phyloP scores from a whole-genome alignment of 306 rosid genomes.

The Pterocarpus santalinus region DNA sequence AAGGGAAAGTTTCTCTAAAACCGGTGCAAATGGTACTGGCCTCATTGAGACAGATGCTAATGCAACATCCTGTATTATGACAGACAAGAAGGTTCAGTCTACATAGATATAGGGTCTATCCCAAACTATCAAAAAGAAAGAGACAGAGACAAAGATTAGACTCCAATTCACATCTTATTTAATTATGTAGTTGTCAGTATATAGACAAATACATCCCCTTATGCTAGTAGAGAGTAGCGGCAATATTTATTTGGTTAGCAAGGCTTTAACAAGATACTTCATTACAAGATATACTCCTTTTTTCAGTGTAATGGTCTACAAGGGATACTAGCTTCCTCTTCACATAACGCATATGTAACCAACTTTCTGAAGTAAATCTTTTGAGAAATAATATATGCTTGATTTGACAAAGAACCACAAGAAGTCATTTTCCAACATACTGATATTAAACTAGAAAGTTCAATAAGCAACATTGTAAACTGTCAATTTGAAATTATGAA shows the following conservation, averaged over 20 bases:
- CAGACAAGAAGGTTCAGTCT: conserved; percentile 1
- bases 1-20: conserved; percentile 82
- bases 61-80: conserved; percentile 79
- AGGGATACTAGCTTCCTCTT: neutral
- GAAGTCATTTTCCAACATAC: neutral
- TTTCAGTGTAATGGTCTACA: neutral
- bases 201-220: neutral
- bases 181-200: neutral
- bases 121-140: neutral
- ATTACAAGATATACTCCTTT: neutral
- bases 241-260: neutral
- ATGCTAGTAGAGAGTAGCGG: neutral
- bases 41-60: conserved; percentile 96
- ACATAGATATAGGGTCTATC: neutral
- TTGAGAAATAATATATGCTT: neutral
- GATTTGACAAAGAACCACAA: neutral
- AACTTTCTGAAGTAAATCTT: neutral
- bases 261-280: neutral
- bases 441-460: neutral
- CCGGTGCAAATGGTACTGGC: conserved; percentile 85
- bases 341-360: neutral
- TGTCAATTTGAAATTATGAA: conserved; percentile 5
- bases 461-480: neutral
- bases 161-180: neutral
- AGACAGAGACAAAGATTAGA: conserved; percentile 13